Base-by-base conservation (phyloP, 495 filamentous ascomycete species). In the Penicillium malachiteum region DNA sequence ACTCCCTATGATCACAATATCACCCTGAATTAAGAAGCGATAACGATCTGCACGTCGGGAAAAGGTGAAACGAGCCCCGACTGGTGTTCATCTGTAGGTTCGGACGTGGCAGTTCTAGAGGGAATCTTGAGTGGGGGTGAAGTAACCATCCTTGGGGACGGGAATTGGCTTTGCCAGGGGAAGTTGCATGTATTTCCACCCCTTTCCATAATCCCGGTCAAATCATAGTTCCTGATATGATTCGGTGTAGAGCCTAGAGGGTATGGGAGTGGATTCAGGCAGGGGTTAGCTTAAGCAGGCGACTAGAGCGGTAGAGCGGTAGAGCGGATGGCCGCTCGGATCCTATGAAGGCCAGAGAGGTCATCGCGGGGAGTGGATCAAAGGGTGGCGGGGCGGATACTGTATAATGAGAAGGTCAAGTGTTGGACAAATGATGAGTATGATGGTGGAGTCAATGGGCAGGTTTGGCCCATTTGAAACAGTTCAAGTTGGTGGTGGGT, bases 321-420 rank as follows among this genome's bases (percentile, higher is more conserved):
- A 26, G 21, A 26, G 43, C 43, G 40, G 40, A 37, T 37, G 3
- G 31, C 32, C 31, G 46, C 46, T 49, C 34, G 43, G 43, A 46
- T 46, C 43, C 43, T 26, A 46, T 31, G 43, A 32, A 26, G 58
- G 72, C 70, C 72, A 75, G 21, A 26, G 21, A 26, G 63, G 70
- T 73, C 72, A 73, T 68, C 67, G 71, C 67, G 69, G 71, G 68
- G 71, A 54, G 34, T 49, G 47, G 32, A 31, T 31, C 34, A 31
- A 8, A 9, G 10, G 30, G 48, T 31, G 35, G 35, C 34, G 48
- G 48, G 35, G 33, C 48, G 48, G 33, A 31, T 37, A 50, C 21
- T 37, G 18, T 33, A 30, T 26, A 38, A 50, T 50, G 55, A 48
- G 48, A 34, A 38, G 21, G 21, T n/a, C 14, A 16, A 7, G 49